phyloP scores from a whole-genome alignment of 1,284 basidiomycete genomes.

The Trametes versicolor region DNA sequence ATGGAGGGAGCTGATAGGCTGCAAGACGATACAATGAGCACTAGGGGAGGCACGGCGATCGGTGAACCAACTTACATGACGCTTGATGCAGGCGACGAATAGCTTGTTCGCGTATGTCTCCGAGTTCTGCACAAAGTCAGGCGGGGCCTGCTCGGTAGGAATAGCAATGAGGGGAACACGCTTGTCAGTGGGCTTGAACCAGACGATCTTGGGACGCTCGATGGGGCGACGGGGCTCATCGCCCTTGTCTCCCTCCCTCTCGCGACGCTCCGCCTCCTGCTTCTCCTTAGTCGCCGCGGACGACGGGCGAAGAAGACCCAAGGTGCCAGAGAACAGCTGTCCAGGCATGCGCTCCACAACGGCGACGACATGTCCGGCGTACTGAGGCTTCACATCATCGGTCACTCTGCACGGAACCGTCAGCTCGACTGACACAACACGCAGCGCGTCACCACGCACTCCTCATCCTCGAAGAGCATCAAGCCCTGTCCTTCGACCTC shows the following conservation, averaged over 20 bases:
- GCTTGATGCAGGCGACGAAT: constrained; percentile 99
- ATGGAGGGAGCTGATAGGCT: constrained; percentile 96
- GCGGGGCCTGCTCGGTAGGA: constrained; percentile 98
- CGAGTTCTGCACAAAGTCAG: constrained; percentile 95
- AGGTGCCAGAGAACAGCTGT: constrained; percentile 97
- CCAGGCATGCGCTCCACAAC: constrained; percentile 99
- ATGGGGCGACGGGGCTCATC: constrained; percentile 83
- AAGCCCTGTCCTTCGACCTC: constrained; percentile 99
- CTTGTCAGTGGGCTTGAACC: constrained; percentile 99
- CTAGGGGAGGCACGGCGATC: constrained; percentile 24
- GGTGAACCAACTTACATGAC: constrained; percentile 69
- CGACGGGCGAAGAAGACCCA: constrained; percentile 95
- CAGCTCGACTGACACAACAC: constrained; percentile 20
- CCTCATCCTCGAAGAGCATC: constrained; percentile 97
- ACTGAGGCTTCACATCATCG: constrained; percentile 95
- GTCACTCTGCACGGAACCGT: constrained; percentile 72
- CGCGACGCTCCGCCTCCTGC: constrained; percentile 96
- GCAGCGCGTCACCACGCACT: constrained; percentile 60
- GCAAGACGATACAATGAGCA: constrained; percentile 26
- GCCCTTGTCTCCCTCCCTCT: constrained; percentile 92
- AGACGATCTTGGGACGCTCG: constrained; percentile 98
- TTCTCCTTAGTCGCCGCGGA: constrained; percentile 99
- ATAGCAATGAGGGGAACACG: constrained; percentile 99
- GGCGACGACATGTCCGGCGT: constrained; percentile 97
- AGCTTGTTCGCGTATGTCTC: constrained; percentile 91